Percentiles rank a stretch among this genome's conserved stretches.
phyloP scores from a whole-genome alignment of 2,329 filamentous ascomycete species.

The Tolypocladium album region DNA sequence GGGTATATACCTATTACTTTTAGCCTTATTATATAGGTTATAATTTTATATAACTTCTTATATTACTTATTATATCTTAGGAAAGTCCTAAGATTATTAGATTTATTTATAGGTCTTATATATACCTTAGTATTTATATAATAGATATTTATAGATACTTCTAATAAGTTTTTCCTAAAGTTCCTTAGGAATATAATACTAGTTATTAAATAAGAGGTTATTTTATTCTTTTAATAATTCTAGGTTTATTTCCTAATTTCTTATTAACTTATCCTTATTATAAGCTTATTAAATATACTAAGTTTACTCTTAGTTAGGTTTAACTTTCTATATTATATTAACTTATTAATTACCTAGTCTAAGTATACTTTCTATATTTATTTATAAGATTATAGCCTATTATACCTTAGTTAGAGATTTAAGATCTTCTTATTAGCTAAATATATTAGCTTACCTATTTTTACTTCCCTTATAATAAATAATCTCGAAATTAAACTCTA shows the following conservation, averaged over 20 bases:
- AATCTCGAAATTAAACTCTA: background rate
- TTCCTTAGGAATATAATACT: background rate
- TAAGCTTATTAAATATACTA: background rate
- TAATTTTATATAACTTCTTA: too few species aligned
- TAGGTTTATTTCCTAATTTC: background rate
- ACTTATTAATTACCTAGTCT: background rate
- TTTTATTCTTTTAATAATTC: background rate
- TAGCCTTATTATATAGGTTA: too few species aligned
- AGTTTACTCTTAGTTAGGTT: background rate
- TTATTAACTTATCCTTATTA: background rate
- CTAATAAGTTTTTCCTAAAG: too few species aligned
- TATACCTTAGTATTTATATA: too few species aligned
- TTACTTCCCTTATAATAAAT: background rate
- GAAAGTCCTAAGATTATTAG: too few species aligned
- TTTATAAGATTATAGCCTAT: background rate
- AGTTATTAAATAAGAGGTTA: background rate
- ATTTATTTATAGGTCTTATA: too few species aligned
- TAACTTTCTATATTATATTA: background rate
- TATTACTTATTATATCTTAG: too few species aligned
- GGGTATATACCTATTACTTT: too few species aligned
- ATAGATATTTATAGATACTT: too few species aligned
- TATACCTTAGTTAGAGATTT: background rate
- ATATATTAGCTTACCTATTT: background rate
- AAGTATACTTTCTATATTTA: background rate
- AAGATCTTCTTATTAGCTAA: background rate